Conservation (phyloP, 2,329 filamentous ascomycete species). For the Aspergillaceae sp. region DNA sequence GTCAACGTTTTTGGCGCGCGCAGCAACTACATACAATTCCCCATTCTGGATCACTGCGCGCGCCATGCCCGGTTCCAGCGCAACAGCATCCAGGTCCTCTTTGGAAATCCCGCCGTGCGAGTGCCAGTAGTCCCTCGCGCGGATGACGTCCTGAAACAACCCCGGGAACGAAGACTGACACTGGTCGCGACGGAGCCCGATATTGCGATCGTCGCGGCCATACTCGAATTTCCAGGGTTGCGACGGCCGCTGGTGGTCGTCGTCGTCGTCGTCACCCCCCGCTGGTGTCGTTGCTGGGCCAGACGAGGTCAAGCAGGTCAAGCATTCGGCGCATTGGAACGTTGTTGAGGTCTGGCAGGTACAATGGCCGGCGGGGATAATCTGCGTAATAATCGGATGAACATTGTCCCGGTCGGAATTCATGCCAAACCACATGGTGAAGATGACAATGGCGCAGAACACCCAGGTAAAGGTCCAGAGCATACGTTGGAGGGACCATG, state of each 20-base stretch:
- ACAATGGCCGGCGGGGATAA: conserved; percentile 20
- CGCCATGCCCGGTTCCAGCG: conserved; percentile 18
- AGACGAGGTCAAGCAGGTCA: conserved; percentile 2
- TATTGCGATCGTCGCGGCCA: conserved; percentile 15
- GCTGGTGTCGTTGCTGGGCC: no score
- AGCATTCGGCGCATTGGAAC: conserved; percentile 15
- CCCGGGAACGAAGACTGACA: conserved; percentile 19
- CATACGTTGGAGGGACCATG: background rate
- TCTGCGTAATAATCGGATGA: conserved; percentile 14
- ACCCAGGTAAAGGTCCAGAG: background rate
- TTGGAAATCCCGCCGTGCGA: conserved; percentile 8
- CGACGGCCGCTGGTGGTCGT: background rate
- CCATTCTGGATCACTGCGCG: conserved; percentile 17
- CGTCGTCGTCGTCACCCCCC: background rate
- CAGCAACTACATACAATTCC: conserved; percentile 18
- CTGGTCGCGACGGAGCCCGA: conserved; percentile 12
- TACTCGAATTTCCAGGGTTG: conserved; percentile 11
- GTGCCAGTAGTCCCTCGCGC: conserved; percentile 14
- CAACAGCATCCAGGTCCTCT: conserved; percentile 12
- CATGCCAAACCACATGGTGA: conserved; percentile 9
- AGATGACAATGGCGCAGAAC: background rate
- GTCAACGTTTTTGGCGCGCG: conserved; percentile 15
- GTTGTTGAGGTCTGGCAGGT: conserved; percentile 12
- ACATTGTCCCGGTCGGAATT: conserved; percentile 18
- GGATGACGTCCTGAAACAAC: conserved; percentile 18